Evolutionary conservation across 352 stramenopile species (phyloP).

Genomic region (Phytophthora multivora): DNA sequence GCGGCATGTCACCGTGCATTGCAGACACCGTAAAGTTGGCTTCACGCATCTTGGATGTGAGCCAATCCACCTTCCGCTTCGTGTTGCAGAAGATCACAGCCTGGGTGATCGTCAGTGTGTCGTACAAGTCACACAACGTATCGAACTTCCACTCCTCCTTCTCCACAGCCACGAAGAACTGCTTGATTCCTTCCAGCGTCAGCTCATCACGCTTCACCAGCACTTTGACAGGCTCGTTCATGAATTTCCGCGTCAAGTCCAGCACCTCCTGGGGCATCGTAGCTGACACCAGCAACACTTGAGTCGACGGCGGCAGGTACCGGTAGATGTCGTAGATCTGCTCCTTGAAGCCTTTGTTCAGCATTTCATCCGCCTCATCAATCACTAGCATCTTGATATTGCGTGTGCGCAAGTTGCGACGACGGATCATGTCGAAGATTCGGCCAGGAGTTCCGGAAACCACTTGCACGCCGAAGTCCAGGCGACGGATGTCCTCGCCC

Average conservation of each 20-base stretch:
- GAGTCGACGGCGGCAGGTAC: constrained; percentile 90
- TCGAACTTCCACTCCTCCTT: constrained; percentile 99
- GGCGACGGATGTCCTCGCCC: constrained; percentile 93
- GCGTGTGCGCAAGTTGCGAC: constrained; percentile 89
- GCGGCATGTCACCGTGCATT: constrained; percentile 98
- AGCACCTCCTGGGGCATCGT: constrained; percentile 95
- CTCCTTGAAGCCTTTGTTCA: constrained; percentile 98
- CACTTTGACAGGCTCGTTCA: constrained; percentile 97
- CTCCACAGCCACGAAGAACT: constrained; percentile 98
- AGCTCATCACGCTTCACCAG: constrained; percentile 97
- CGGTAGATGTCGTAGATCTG: constrained; percentile 99
- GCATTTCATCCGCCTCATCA: constrained; percentile 98
- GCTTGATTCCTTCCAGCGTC: constrained; percentile 97
- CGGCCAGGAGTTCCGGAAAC: constrained; percentile 97
- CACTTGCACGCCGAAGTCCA: constrained; percentile 95
- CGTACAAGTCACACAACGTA: constrained; percentile 98
- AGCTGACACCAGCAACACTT: constrained; percentile 95
- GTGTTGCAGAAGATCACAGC: constrained; percentile 99
- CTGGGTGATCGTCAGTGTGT: constrained; percentile 99
- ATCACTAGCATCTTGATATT: constrained; percentile 97
- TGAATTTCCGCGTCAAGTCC: constrained; percentile 97
- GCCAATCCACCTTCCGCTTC: constrained; percentile 97
- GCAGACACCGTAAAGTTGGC: constrained; percentile 97
- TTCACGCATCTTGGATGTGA: constrained; percentile 96
- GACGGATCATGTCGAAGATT: constrained; percentile 97